Base-by-base conservation (phyloP, 2,329 filamentous ascomycete species). In the Paramyrothecium roridum region DNA sequence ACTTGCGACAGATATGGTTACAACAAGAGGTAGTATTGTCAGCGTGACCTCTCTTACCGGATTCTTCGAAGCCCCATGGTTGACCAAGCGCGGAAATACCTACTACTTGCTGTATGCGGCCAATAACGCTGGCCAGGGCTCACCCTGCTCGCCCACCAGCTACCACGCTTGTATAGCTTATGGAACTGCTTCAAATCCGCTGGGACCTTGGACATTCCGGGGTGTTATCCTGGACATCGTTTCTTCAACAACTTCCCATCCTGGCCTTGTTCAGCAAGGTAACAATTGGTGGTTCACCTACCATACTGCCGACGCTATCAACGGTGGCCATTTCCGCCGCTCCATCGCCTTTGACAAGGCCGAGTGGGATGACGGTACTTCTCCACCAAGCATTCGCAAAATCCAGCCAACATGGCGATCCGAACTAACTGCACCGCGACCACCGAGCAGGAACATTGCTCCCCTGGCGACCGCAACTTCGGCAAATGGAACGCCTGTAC, bases 21-120 rank as follows among this genome's bases (percentile, higher is more conserved):
- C 71, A 8, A 61, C 69, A 48, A 61, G 62, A 48, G 59, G 61
- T 30, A 26, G 33, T 3, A 55, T 65, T 43, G 58, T 63, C 8
- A 54, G 57, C 19, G 64, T 72, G 20, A 49, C 48, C 21, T 59
- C 57, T 11, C 57, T 73, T 10, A 68, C 61, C 1, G 71, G 69
- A 0, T 74, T 68, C 53, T 74, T 74, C 50, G 72, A 74, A 52
- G 73, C 71, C 0, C 67, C 73, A 0, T 75, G 73, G 73, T 56
- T 75, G 8, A 70, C 70, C 54, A 72, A 71, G 61, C 65, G 67
- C 1, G 62, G 61, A 2, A 54, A 54, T 4, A 73, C 70, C 1
- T 74, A 74, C 59, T 75, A 75, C 59, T 67, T 74, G 64, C 60
- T 75, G 6, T 74, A 73, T 48, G 71, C 72, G 1, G 72, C 67